phyloP scores from a whole-genome alignment of 306 rosid genomes.

The Glycine latifolia region DNA sequence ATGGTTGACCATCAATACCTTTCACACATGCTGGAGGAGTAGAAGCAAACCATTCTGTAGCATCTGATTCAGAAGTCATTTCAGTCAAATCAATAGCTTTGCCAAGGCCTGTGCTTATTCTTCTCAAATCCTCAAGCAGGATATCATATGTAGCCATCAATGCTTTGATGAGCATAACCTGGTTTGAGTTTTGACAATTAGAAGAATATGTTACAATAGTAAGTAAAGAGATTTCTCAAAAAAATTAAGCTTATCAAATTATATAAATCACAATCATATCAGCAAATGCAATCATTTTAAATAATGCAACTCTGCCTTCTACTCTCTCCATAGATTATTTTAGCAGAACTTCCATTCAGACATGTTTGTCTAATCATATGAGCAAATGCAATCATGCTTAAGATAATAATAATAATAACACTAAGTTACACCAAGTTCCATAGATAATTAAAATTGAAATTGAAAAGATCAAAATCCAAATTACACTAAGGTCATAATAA shows the following conservation, averaged over 20 bases:
- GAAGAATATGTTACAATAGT: conserved; percentile 16
- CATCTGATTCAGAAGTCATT: conserved; percentile 68
- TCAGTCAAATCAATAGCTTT: conserved; percentile 76
- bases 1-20: conserved; percentile 48
- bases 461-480: too few species aligned
- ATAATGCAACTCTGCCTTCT: too few species aligned
- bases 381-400: too few species aligned
- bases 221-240: conserved; percentile 26
- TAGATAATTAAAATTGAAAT: too few species aligned
- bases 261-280: conserved; percentile 32
- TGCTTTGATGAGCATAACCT: conserved; percentile 73
- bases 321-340: too few species aligned
- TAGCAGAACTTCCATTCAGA: too few species aligned
- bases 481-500: too few species aligned
- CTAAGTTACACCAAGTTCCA: too few species aligned
- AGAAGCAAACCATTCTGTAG: conserved; percentile 58
- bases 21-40: conserved; percentile 48
- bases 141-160: conserved; percentile 74
- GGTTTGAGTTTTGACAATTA: conserved; percentile 46
- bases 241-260: conserved; percentile 37
- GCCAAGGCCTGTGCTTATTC: conserved; percentile 73
- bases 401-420: too few species aligned
- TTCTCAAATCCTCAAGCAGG: conserved; percentile 82
- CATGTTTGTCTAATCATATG: too few species aligned
- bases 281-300: not conserved